Evolutionary conservation across 1,139 yeast genomes (phyloP).

Genomic region (Saccharomyces hybrid): DNA sequence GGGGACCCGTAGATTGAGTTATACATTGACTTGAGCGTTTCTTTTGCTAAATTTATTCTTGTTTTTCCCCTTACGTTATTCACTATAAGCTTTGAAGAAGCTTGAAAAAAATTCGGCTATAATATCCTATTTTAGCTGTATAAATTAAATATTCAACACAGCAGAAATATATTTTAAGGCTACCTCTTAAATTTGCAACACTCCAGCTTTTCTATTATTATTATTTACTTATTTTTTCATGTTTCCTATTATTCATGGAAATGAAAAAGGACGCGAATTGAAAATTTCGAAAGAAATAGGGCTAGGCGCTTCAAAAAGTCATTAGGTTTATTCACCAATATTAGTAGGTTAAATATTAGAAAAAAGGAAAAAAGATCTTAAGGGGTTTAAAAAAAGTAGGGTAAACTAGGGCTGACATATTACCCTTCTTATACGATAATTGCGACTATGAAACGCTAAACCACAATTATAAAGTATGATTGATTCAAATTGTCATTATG

Average conservation of each 20-base stretch:
- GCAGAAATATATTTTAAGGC: not conserved
- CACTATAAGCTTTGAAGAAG: not conserved
- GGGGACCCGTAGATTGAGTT: constrained; percentile 33
- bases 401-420: not conserved
- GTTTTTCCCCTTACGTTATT: not conserved
- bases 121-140: not conserved
- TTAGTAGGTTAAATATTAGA: not conserved
- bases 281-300: not conserved
- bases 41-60: not conserved
- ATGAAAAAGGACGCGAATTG: not conserved
- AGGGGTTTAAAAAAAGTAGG: not conserved
- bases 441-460: not conserved
- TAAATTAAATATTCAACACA: not conserved
- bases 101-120: not conserved
- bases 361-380: not conserved
- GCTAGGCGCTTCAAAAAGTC: not conserved
- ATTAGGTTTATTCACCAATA: not conserved
- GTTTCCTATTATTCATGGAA: not conserved
- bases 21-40: not conserved
- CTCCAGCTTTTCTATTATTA: not conserved
- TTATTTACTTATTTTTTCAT: not conserved
- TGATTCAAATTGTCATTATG: not conserved
- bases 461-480: not conserved
- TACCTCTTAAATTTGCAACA: not conserved
- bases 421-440: not conserved